Evolutionary conservation across 352 stramenopile genomes (phyloP), one percentile per base, ranked within the genome.

Genomic region (Globisporangium emineosum): DNA sequence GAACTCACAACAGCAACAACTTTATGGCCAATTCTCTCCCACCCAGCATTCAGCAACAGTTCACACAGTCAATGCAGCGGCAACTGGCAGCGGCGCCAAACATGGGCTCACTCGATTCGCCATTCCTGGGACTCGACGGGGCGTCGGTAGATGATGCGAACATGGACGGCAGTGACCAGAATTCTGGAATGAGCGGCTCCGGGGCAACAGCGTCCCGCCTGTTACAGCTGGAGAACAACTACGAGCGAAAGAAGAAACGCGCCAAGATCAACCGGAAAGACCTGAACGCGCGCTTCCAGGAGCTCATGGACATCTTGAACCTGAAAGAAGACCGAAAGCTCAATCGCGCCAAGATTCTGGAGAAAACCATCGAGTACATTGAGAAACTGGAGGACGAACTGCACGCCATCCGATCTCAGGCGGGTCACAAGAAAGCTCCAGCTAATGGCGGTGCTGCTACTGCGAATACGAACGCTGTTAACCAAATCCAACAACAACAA

Each of bases 231-330:
- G 79, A 89, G 40, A 79, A 79, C 70, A 89, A 89, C 56, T 89
- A 89, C 57, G 79, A 89, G 54, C 71, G 77, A 32, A 89, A 89
- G 66, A 89, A 89, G 67, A 89, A 86, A 53, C 77, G 79, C 53
- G 79, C 79, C 37, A 89, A 89, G 64, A 86, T 89, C 71, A 89
- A 89, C 63, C 73, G 79, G 35, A 75, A 81, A 37, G 79, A 89
- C 45, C 61, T 89, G 30, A 89, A 89, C 62, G 79, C 79, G 54
- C 70, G 76, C 35, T 89, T 89, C 60, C 73, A 86, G 68, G 76
- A 87, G 57, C 72, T 89, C 59, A 89, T 89, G 79, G 75, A 86
- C 40, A 66, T 89, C 37, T 62, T 86, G 21, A 69, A 82, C 17
- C 51, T 86, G 23, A 78, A 81, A 23, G 79, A 88, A 60, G 79